Evolutionary conservation across 352 stramenopile species (phyloP).

Genomic region (Nothophytophthora sp.): DNA sequence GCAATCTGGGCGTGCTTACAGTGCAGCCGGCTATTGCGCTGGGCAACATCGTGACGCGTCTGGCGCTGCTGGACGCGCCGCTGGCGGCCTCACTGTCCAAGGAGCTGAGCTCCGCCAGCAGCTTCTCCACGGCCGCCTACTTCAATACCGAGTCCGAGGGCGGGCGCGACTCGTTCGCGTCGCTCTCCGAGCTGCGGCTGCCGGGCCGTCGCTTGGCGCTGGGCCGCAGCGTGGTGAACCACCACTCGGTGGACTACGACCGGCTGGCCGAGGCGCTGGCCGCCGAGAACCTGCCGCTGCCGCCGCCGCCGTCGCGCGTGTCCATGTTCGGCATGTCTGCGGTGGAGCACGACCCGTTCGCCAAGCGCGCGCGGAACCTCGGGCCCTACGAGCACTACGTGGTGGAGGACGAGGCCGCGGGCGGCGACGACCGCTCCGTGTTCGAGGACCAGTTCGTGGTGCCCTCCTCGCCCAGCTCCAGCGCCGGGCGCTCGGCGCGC

Average conservation of each 20-base stretch:
- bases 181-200: constrained; percentile 45
- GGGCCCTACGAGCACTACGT: constrained; percentile 66
- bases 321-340: constrained; percentile 66
- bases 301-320: constrained; percentile 54
- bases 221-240: constrained; percentile 60
- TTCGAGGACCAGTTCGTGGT: constrained; percentile 30
- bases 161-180: constrained; percentile 39
- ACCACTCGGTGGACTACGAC: constrained; percentile 64
- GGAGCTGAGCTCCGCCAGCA: constrained; percentile 39
- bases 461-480: constrained; percentile 23
- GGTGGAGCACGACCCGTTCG: constrained; percentile 58
- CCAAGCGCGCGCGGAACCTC: constrained; percentile 33
- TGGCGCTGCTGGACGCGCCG: constrained; percentile 47
- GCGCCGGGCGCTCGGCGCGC: constrained; percentile 3
- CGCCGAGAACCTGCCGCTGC: constrained; percentile 43
- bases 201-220: constrained; percentile 36
- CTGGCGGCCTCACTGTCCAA: constrained; percentile 38
- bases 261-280: constrained; percentile 35
- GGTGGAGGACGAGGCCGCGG: constrained; percentile 43
- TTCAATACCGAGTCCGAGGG: constrained; percentile 34
- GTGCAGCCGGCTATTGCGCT: constrained; percentile 69
- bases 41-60: constrained; percentile 60
- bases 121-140: constrained; percentile 49
- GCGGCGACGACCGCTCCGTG: constrained; percentile 22
- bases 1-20: constrained; percentile 56